These are phyloP conservation scores for Tricholoma bakamatsutake DNA, from an alignment of 768 basidiomycete genomes.

Conservation along the genomic window DNA sequence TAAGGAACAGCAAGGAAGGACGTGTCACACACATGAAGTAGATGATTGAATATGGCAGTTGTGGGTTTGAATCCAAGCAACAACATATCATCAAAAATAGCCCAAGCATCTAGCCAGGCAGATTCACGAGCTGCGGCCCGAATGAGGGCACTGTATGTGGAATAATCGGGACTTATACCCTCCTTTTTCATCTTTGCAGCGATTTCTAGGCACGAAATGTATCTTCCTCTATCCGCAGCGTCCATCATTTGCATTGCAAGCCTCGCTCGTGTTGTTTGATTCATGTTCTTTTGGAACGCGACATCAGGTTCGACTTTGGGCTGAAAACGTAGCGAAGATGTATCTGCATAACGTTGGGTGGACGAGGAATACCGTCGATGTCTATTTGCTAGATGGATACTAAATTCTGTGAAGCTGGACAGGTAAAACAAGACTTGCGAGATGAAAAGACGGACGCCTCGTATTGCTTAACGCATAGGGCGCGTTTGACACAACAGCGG, in stretches of 20 bases:
- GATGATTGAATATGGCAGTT: conserved; percentile 46
- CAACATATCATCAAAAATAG: conserved; percentile 66
- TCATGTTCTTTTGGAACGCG: conserved; percentile 10
- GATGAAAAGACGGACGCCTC: not conserved
- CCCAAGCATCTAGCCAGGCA: conserved; percentile 49
- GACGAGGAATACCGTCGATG: not conserved
- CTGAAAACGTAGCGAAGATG: conserved; percentile 7
- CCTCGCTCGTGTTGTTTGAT: conserved; percentile 18
- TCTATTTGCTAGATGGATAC: conserved; percentile 3
- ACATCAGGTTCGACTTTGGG: conserved; percentile 9
- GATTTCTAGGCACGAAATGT: conserved; percentile 35
- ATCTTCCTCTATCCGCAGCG: conserved; percentile 30
- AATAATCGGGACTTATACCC: conserved; percentile 45
- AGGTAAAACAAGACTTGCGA: not conserved
- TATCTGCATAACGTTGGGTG: conserved; percentile 2
- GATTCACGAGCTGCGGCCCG: conserved; percentile 38
- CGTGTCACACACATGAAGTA: conserved; percentile 47
- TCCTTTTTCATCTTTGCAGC: conserved; percentile 54
- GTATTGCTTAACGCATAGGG: conserved; percentile 2
- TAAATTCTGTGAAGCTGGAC: not conserved
- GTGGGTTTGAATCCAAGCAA: conserved; percentile 43
- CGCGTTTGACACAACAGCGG: not conserved
- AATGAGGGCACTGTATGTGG: conserved; percentile 55
- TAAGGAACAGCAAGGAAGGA: not conserved
- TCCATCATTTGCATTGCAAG: conserved; percentile 30